Evolutionary conservation across 2,329 filamentous ascomycete species (phyloP), one percentile per base, ranked within the genome.

Genomic region (Epichloe sp.): DNA sequence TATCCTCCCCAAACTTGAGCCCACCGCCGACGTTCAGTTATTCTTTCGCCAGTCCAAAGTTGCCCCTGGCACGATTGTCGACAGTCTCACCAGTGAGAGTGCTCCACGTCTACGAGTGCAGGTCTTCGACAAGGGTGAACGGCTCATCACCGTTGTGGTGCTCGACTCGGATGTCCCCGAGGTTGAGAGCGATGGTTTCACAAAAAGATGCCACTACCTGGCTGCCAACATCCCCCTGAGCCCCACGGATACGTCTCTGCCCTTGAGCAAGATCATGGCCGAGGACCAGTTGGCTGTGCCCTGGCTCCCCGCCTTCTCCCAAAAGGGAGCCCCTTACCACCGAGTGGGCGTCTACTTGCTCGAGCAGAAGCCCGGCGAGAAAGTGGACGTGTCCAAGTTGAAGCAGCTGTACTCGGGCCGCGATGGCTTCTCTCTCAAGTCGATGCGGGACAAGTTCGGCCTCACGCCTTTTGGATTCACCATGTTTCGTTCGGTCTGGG

Each of bases 121-220:
- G 68, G 79, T 86, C 37, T 98, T 95, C 64, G 82, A 91, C 63
- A 75, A 78, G 50, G 89, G 88, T 55, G 77, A 88, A 66, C 85
- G 88, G 60, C 77, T 95, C 34, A 82, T 95, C 58, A 88, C 86
- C 10, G 77, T 98, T 40, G 86, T 83, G 2, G 85, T 97, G 48
- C 75, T 97, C 55, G 91, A 98, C 69, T 77, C 88, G 1, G 93
- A 98, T 70, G 88, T 97, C 0, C 93, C 93, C 50, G 80, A 90
- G 57, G 68, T 84, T 5, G 82, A 85, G 54, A 77, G 71, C 19
- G 86, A 98, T 66, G 71, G 72, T 55, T 98, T 94, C 71, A 76
- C 78, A 55, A 85, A 84, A 65, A 81, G 88, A 62, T 93, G 86
- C 68, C 91, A 97, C 70, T 96, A 85, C 70, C 76, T 97, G 40